A percentile compares a stretch with the other conserved stretches of the same genome.
phyloP scores from a whole-genome alignment of 208 protist species.

The Tritrichomonas musculus region DNA sequence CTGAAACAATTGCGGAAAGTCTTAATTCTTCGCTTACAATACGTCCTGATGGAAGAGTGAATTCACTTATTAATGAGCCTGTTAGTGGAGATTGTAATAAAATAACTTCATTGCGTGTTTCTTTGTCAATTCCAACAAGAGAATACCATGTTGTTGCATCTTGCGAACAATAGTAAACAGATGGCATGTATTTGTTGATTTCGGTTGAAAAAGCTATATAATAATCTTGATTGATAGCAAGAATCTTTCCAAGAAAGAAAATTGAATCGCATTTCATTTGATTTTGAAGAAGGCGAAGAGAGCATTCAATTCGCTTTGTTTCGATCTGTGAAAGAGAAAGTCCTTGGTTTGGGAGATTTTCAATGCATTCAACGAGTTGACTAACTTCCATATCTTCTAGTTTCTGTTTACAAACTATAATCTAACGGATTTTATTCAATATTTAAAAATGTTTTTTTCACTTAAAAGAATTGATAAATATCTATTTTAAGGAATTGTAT shows the following conservation, averaged over 20 bases:
- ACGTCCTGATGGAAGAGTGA: not conserved
- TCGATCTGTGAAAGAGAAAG: not conserved
- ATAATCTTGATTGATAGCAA: not conserved
- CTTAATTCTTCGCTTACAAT: not conserved
- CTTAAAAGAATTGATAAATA: too few species aligned
- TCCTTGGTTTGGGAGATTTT: not conserved
- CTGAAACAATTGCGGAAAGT: constrained; percentile 15
- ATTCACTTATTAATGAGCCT: not conserved
- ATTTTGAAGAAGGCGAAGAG: constrained; percentile 6
- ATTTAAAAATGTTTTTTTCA: too few species aligned
- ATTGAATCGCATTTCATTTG: not conserved
- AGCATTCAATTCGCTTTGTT: not conserved
- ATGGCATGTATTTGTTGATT: not conserved
- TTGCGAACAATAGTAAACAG: not conserved
- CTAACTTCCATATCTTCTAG: constrained; percentile 33
- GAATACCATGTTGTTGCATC: constrained; percentile 4
- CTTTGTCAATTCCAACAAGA: not conserved
- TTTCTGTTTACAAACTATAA: too few species aligned
- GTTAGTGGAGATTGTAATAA: not conserved
- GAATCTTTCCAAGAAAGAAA: constrained; percentile 17
- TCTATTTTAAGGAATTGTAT: too few species aligned
- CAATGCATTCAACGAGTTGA: not conserved
- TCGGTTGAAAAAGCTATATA: constrained; percentile 29
- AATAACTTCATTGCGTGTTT: not conserved
- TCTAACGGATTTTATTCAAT: too few species aligned